A percentile compares a stretch with the other conserved stretches of the same genome.
These are phyloP conservation scores for Escovopsis sp. DNA, from an alignment of 2,329 filamentous ascomycete species.

Conservation along the genomic window DNA sequence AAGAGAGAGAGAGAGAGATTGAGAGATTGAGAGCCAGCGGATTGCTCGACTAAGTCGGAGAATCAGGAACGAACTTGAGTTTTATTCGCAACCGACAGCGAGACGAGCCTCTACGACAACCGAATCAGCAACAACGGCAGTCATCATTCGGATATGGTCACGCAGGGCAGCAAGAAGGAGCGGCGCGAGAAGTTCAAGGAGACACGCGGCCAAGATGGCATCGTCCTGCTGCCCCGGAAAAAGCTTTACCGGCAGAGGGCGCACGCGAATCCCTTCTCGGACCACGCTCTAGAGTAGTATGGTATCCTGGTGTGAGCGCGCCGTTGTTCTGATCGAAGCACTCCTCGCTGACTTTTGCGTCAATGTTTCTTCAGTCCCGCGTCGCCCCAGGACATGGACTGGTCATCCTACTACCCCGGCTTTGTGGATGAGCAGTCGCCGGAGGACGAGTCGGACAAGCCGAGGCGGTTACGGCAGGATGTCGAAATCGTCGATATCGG, in stretches of 20 bases:
- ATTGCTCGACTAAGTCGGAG: too few species aligned
- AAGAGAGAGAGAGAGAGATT: too few species aligned
- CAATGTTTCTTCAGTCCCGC: constrained; percentile 46
- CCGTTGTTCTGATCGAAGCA: not conserved
- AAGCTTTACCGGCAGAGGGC: constrained; percentile 93
- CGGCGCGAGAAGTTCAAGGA: constrained; percentile 53
- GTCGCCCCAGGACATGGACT: constrained; percentile 76
- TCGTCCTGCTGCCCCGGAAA: constrained; percentile 66
- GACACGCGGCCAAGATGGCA: constrained; percentile 34
- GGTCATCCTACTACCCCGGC: constrained; percentile 69
- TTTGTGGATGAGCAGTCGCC: constrained; percentile 35
- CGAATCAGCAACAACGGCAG: not conserved
- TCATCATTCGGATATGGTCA: constrained; percentile 12
- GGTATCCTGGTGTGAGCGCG: constrained; percentile 3
- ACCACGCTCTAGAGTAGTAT: constrained; percentile 81
- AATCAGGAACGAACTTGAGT: too few species aligned
- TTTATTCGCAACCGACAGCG: too few species aligned
- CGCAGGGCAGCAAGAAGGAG: constrained; percentile 37
- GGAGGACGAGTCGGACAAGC: constrained; percentile 14
- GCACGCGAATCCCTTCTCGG: constrained; percentile 95
- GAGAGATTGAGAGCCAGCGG: too few species aligned
- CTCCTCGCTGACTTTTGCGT: constrained; percentile 1
- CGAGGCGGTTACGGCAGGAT: constrained; percentile 34
- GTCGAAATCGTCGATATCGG: constrained; percentile 94
- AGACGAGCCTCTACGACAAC: too few species aligned